Evolutionary conservation across 2,329 filamentous ascomycete species (phyloP).

Genomic region (Cordyceps fumosorosea): DNA sequence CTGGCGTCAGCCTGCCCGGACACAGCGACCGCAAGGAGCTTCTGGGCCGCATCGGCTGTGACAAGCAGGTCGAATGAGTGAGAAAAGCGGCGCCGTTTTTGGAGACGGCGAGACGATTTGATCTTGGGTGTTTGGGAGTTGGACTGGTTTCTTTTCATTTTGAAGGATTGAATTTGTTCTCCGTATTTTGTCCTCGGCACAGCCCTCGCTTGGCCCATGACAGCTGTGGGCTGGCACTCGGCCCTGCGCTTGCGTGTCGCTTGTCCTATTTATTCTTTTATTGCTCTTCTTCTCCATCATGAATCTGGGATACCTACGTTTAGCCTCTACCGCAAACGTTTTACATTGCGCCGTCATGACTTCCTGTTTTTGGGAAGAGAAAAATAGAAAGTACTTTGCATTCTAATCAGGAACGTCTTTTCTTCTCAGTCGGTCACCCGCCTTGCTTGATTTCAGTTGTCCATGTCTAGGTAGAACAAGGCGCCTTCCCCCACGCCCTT

Average conservation of each 20-base stretch:
- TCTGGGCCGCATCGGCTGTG: conserved; percentile 74
- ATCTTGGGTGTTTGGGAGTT: conserved; percentile 6
- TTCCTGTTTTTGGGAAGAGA: not conserved
- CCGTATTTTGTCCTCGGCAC: not conserved
- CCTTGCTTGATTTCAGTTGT: not conserved
- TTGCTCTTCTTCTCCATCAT: not conserved
- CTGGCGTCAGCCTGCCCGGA: conserved; percentile 59
- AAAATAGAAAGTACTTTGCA: conserved; percentile 1
- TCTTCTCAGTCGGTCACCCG: no score
- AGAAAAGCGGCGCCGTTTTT: not conserved
- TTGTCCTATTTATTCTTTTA: not conserved
- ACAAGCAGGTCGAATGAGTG: conserved; percentile 57
- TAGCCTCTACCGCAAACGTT: not conserved
- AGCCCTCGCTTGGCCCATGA: not conserved
- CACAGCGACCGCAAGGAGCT: conserved; percentile 75
- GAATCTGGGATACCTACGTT: conserved; percentile 11
- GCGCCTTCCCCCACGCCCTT: no score
- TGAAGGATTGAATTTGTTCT: not conserved
- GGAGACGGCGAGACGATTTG: not conserved
- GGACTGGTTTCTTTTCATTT: not conserved
- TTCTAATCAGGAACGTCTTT: not conserved
- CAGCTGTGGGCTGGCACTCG: not conserved
- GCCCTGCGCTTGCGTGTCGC: not conserved
- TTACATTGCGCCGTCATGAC: not conserved
- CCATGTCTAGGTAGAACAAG: no score